Evolutionary conservation across 805 yeast genomes (phyloP).

Genomic region (Pichia cabralensis): DNA sequence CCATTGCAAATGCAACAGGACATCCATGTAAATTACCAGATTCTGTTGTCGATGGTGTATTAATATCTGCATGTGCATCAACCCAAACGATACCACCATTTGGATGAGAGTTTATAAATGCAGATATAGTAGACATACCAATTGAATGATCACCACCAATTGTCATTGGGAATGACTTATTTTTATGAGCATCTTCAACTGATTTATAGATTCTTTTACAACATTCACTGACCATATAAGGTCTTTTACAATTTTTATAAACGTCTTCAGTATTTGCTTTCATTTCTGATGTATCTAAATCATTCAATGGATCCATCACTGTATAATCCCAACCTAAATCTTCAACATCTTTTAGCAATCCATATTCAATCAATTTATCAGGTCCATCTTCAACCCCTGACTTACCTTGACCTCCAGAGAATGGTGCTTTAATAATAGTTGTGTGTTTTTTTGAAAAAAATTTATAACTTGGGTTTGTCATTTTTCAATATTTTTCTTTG

Average conservation of each 20-base stretch:
- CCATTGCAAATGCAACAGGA: constrained; percentile 86
- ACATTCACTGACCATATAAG: constrained; percentile 68
- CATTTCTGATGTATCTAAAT: constrained; percentile 32
- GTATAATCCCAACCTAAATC: constrained; percentile 63
- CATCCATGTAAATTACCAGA: constrained; percentile 95
- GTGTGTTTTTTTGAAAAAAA: constrained; percentile 45
- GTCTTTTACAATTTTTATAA: constrained; percentile 52
- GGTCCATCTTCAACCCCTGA: constrained; percentile 95
- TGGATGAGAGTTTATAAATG: constrained; percentile 68
- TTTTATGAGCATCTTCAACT: constrained; percentile 40
- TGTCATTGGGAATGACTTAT: constrained; percentile 60
- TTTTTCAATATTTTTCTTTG: neutral
- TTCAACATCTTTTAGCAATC: constrained; percentile 53
- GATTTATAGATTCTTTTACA: constrained; percentile 53
- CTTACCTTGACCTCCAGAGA: constrained; percentile 92
- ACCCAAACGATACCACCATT: constrained; percentile 91
- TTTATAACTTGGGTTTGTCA: constrained; percentile 30
- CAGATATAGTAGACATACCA: constrained; percentile 88
- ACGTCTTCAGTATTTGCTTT: constrained; percentile 40
- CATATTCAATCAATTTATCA: constrained; percentile 61
- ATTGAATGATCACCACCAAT: constrained; percentile 96
- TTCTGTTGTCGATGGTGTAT: constrained; percentile 73
- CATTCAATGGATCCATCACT: constrained; percentile 44
- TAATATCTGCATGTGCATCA: constrained; percentile 97
- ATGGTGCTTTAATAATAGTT: constrained; percentile 81